These are phyloP conservation scores for Amaranthus palmeri DNA, from an alignment of 148 eudicot genomes.

Conservation along the genomic window DNA sequence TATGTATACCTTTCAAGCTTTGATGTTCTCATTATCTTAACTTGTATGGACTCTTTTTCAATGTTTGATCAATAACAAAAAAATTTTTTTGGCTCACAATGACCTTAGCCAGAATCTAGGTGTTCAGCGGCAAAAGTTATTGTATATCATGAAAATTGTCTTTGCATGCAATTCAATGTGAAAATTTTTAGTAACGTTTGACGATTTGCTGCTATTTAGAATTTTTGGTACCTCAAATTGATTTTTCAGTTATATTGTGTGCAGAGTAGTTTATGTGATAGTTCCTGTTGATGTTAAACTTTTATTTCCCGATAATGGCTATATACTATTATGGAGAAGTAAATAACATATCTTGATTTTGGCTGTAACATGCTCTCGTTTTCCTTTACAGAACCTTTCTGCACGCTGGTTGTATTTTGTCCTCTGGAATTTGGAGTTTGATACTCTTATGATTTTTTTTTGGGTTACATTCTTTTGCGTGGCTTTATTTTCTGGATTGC, in stretches of 20 bases:
- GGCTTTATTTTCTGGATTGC: neutral
- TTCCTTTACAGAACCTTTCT: neutral
- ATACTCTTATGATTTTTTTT: neutral
- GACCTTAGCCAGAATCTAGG: neutral
- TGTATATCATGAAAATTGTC: neutral
- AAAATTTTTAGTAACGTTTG: neutral
- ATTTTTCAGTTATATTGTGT: neutral
- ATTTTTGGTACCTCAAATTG: neutral
- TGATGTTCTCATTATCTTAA: neutral
- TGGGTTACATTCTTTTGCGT: neutral
- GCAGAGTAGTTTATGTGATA: neutral
- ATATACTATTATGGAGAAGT: neutral
- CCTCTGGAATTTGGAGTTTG: neutral
- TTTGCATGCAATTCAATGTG: neutral
- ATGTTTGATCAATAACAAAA: neutral
- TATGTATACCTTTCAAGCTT: constrained; percentile 27
- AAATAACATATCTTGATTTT: neutral
- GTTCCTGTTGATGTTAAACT: neutral
- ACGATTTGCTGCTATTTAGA: constrained; percentile 2
- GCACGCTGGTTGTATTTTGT: neutral
- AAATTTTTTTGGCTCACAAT: constrained; percentile 3
- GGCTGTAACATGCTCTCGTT: neutral
- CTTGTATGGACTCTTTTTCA: neutral
- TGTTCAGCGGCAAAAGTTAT: neutral
- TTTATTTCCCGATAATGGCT: neutral